Conservation (phyloP, 2,329 filamentous ascomycete genomes). For the Lasiodiplodia citricola region DNA sequence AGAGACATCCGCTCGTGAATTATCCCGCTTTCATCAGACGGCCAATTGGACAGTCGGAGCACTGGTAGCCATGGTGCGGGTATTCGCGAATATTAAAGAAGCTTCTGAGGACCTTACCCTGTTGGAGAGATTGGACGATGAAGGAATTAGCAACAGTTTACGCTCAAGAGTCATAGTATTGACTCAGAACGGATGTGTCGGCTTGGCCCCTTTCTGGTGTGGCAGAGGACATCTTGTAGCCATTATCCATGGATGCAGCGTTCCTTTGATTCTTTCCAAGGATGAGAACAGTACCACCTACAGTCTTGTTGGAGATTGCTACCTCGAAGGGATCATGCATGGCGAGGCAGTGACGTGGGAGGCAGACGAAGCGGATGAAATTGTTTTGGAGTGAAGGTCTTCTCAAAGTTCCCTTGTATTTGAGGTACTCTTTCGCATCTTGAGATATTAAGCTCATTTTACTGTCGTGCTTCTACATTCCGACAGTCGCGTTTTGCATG, state of each 20-base stretch:
- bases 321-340: background rate
- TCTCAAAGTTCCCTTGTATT: background rate
- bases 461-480: no score
- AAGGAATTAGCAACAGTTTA: background rate
- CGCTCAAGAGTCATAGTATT: no score
- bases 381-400: background rate
- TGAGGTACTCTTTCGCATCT: background rate
- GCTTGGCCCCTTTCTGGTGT: background rate
- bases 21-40: background rate
- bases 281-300: background rate
- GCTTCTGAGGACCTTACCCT: no score
- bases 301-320: background rate
- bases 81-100: fast-evolving
- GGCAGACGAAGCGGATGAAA: background rate
- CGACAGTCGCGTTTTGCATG: no score
- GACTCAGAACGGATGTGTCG: background rate
- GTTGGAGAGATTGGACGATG: no score
- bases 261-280: background rate
- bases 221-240: background rate
- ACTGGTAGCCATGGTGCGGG: no score
- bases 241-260: background rate
- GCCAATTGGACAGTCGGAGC: no score
- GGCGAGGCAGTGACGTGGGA: background rate
- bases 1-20: background rate
- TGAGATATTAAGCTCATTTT: background rate